Percentiles rank a stretch among this genome's conserved stretches.
Conservation (phyloP, 2,329 filamentous ascomycete genomes). For the Hymenoscyphus fructigenus region DNA sequence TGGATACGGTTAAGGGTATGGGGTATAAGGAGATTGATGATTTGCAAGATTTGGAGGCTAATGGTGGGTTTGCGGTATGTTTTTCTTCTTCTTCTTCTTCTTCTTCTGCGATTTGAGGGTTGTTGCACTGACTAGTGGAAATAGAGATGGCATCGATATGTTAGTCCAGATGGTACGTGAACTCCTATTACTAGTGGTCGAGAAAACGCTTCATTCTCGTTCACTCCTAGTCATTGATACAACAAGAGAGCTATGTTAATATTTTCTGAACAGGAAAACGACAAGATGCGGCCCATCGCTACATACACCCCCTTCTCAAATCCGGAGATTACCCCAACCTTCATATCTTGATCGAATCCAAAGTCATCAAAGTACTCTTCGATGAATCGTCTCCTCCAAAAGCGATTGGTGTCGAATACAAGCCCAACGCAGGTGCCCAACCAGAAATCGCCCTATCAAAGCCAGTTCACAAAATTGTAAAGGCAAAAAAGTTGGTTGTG, state of each 20-base stretch:
- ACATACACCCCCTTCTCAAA: constrained; percentile 52
- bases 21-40: constrained; percentile 55
- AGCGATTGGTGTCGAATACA: constrained; percentile 60
- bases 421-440: constrained; percentile 47
- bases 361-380: constrained; percentile 56
- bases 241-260: constrained; percentile 11
- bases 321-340: constrained; percentile 54
- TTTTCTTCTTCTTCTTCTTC: neutral
- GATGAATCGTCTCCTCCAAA: constrained; percentile 45
- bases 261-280: constrained; percentile 45
- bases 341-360: constrained; percentile 56
- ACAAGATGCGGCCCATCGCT: constrained; percentile 57
- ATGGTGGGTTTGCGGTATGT: constrained; percentile 37
- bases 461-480: constrained; percentile 40
- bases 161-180: neutral
- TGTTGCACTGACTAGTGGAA: neutral
- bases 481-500: constrained; percentile 55
- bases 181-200: too few species aligned
- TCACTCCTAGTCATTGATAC: neutral
- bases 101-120: neutral
- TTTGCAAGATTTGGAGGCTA: constrained; percentile 49
- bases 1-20: constrained; percentile 46
- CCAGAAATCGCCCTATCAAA: constrained; percentile 33
- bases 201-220: neutral
- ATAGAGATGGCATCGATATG: neutral